Conservation (phyloP, 2,329 filamentous ascomycete genomes). For the Cryoendolithus antarcticus region DNA sequence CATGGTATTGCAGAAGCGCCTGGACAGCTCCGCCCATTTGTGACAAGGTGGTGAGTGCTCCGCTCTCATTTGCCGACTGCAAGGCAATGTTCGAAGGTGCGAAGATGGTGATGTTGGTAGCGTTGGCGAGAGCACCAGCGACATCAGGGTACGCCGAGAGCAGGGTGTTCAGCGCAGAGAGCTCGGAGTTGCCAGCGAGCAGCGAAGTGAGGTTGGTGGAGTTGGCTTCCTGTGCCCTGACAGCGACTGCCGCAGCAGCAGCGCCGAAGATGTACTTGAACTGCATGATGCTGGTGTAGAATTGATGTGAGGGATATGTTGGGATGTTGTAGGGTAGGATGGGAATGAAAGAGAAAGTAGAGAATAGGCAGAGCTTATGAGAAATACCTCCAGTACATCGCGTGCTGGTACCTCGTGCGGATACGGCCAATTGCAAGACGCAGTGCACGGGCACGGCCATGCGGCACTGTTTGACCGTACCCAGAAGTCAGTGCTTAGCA, state of each 20-base stretch:
- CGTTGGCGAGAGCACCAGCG: slow-evolving; percentile 22
- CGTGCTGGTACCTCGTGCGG: too few species aligned
- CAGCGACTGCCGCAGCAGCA: background rate
- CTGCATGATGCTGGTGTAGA: slow-evolving; percentile 1
- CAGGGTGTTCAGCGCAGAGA: slow-evolving; percentile 23
- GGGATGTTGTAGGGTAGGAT: too few species aligned
- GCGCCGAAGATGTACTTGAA: slow-evolving; percentile 2
- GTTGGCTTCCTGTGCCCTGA: slow-evolving; percentile 1
- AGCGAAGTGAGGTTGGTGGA: slow-evolving; percentile 17
- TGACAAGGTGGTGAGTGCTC: slow-evolving; percentile 4
- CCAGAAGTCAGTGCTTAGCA: too few species aligned
- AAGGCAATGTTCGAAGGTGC: slow-evolving; percentile 38
- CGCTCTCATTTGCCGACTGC: slow-evolving; percentile 3
- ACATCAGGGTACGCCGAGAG: slow-evolving; percentile 26
- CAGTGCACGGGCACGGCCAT: too few species aligned
- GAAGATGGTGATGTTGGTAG: slow-evolving; percentile 42
- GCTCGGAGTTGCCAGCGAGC: slow-evolving; percentile 19
- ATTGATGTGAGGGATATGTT: too few species aligned
- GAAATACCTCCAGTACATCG: too few species aligned
- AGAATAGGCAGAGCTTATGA: too few species aligned
- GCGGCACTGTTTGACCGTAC: too few species aligned
- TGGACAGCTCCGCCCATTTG: slow-evolving; percentile 7
- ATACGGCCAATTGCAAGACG: too few species aligned
- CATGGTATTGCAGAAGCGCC: slow-evolving; percentile 43
- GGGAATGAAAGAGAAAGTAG: too few species aligned